Conservation (phyloP, 106 monocot genomes). For the Allium sativum region DNA sequence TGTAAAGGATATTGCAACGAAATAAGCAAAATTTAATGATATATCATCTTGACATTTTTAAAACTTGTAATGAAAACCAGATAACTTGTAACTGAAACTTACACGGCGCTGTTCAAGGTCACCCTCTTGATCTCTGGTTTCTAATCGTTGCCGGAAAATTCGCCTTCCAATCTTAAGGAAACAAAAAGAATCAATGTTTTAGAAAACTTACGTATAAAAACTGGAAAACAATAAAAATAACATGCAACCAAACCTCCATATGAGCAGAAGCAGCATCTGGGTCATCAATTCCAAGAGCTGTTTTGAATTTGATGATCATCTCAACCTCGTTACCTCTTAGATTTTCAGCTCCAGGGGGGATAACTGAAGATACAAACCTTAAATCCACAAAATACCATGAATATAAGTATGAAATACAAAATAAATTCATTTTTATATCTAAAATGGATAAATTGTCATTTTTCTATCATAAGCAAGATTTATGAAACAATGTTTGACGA, state of each 20-base stretch:
- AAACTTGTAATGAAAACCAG: too few relatives aligned
- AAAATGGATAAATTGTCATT: not conserved
- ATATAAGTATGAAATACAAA: too few relatives aligned
- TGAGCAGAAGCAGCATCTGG: constrained; percentile 91
- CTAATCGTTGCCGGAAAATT: constrained; percentile 85
- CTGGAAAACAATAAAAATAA: not conserved
- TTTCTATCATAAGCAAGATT: too few relatives aligned
- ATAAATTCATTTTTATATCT: not conserved
- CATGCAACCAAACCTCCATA: constrained; percentile 53
- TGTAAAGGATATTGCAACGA: too few relatives aligned
- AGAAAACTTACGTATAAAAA: constrained; percentile 1
- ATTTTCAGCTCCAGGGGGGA: constrained; percentile 77
- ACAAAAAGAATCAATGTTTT: not conserved
- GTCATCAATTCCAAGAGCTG: constrained; percentile 88
- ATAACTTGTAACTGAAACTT: constrained; percentile 4
- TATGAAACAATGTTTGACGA: too few relatives aligned
- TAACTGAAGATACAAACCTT: constrained; percentile 69
- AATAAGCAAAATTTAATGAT: too few relatives aligned
- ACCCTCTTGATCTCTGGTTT: constrained; percentile 78
- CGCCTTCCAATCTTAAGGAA: constrained; percentile 66
- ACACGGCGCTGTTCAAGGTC: constrained; percentile 78
- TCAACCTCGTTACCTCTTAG: constrained; percentile 86
- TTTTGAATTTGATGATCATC: constrained; percentile 79
- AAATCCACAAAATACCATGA: not conserved
- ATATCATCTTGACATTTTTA: too few relatives aligned